phyloP scores from a whole-genome alignment of 768 basidiomycete species.

The Rhodotorula diobovata region DNA sequence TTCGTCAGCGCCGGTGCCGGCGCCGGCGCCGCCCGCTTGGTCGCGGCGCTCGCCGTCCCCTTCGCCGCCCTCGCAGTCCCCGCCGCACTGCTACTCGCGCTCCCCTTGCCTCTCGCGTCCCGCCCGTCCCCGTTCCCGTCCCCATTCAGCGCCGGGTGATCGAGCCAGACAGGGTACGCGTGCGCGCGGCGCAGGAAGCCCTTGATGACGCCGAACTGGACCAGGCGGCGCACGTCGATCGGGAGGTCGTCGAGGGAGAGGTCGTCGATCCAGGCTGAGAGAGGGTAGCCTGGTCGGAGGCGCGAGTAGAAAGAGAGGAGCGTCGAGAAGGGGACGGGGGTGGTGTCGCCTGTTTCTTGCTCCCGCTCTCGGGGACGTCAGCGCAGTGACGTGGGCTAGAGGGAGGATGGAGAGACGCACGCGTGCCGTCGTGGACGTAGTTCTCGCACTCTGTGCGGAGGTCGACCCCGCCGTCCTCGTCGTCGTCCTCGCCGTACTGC shows the following conservation, averaged over 20 bases:
- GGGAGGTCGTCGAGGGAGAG: slow-evolving; percentile 66
- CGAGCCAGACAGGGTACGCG: slow-evolving; percentile 73
- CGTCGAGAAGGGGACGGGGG: slow-evolving; percentile 74
- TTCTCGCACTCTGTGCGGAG: slow-evolving; percentile 82
- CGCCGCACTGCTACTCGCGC: not conserved
- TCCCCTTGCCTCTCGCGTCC: not conserved
- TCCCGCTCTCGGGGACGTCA: not conserved
- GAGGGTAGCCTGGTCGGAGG: slow-evolving; percentile 72
- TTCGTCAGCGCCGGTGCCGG: not conserved
- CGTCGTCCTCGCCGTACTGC: slow-evolving; percentile 47
- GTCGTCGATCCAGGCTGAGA: slow-evolving; percentile 81
- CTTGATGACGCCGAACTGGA: slow-evolving; percentile 97
- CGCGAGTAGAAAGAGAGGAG: slow-evolving; percentile 81
- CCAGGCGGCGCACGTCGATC: slow-evolving; percentile 88
- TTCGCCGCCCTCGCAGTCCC: not conserved
- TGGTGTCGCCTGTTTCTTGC: slow-evolving; percentile 50
- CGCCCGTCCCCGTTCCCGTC: too few species aligned
- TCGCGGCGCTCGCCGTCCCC: not conserved
- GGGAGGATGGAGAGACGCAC: not conserved
- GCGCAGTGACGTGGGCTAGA: not conserved
- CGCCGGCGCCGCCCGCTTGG: not conserved
- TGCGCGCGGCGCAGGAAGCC: slow-evolving; percentile 90
- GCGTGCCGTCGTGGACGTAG: slow-evolving; percentile 61
- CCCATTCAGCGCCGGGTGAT: slow-evolving; percentile 40
- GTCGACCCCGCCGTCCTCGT: slow-evolving; percentile 59